phyloP scores from a whole-genome alignment of 805 yeast species.

The Vanderwaltozyma verrucispora region DNA sequence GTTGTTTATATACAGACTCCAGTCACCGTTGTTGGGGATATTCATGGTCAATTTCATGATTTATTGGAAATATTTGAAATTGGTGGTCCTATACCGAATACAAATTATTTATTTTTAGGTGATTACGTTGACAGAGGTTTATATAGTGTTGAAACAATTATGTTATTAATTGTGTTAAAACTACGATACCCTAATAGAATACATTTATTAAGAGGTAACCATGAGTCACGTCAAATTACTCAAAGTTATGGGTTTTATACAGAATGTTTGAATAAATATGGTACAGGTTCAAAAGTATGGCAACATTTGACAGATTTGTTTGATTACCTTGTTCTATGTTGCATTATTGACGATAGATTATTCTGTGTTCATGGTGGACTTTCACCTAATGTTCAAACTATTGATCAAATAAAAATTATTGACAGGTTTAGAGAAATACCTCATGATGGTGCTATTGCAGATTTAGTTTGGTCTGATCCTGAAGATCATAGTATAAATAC shows the following conservation, averaged over 20 bases:
- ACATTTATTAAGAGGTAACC: slow-evolving; percentile 83
- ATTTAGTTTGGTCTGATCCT: slow-evolving; percentile 97
- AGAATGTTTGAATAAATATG: slow-evolving; percentile 86
- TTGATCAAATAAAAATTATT: slow-evolving; percentile 82
- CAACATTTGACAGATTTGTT: slow-evolving; percentile 80
- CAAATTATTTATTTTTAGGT: slow-evolving; percentile 86
- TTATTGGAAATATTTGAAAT: slow-evolving; percentile 83
- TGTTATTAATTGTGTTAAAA: slow-evolving; percentile 70
- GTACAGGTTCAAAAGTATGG: slow-evolving; percentile 70
- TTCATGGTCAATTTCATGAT: slow-evolving; percentile 96
- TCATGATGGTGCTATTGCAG: slow-evolving; percentile 99
- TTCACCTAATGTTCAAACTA: slow-evolving; percentile 87
- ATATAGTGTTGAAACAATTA: slow-evolving; percentile 87
- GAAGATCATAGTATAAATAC: slow-evolving; percentile 51
- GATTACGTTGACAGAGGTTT: slow-evolving; percentile 96
- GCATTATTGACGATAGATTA: slow-evolving; percentile 78
- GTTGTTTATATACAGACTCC: slow-evolving; percentile 80
- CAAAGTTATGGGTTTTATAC: slow-evolving; percentile 96
- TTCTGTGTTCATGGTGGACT: slow-evolving; percentile 97
- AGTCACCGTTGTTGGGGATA: slow-evolving; percentile 93
- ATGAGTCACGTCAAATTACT: slow-evolving; percentile 92
- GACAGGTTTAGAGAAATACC: slow-evolving; percentile 94
- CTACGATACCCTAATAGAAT: slow-evolving; percentile 82
- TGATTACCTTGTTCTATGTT: slow-evolving; percentile 82
- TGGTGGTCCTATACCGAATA: slow-evolving; percentile 88